Conservation (phyloP, 2,329 filamentous ascomycete genomes). For the Biscogniauxia mediterranea region DNA sequence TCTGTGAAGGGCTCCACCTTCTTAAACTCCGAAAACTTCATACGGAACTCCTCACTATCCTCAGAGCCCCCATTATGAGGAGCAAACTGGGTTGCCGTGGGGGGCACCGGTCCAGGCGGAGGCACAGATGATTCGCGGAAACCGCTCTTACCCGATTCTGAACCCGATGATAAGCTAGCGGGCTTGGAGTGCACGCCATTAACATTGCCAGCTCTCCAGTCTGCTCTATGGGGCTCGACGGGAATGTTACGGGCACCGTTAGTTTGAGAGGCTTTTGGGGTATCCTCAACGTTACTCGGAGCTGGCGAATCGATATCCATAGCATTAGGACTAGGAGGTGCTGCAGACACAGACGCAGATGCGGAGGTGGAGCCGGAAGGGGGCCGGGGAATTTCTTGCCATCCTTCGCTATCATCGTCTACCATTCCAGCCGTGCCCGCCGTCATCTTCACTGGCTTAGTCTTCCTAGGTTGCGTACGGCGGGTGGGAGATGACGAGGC, state of each 20-base stretch:
- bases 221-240: constrained; percentile 57
- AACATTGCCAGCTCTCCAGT: constrained; percentile 56
- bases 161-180: constrained; percentile 16
- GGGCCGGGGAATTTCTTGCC: constrained; percentile 22
- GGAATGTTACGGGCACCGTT: constrained; percentile 50
- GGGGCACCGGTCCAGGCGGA: constrained; percentile 7
- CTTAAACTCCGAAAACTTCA: constrained; percentile 53
- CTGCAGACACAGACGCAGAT: constrained; percentile 31
- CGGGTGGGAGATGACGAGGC: constrained; percentile 46
- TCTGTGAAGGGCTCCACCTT: constrained; percentile 55
- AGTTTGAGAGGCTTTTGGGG: constrained; percentile 25
- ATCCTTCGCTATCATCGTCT: constrained; percentile 45
- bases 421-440: constrained; percentile 45
- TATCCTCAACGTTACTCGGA: constrained; percentile 26
- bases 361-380: constrained; percentile 21
- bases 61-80: constrained; percentile 50
- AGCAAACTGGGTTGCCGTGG: constrained; percentile 23
- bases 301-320: constrained; percentile 65
- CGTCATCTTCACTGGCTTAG: constrained; percentile 55
- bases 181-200: constrained; percentile 27
- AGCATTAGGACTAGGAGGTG: constrained; percentile 51
- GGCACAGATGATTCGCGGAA: constrained; percentile 17
- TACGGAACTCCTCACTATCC: constrained; percentile 54
- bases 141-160: constrained; percentile 25
- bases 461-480: constrained; percentile 54